Evolutionary conservation across 192 early-diverging fungal genomes (phyloP), one percentile per base, ranked within the genome.

Genomic region (Phlyctochytrium planicorne): DNA sequence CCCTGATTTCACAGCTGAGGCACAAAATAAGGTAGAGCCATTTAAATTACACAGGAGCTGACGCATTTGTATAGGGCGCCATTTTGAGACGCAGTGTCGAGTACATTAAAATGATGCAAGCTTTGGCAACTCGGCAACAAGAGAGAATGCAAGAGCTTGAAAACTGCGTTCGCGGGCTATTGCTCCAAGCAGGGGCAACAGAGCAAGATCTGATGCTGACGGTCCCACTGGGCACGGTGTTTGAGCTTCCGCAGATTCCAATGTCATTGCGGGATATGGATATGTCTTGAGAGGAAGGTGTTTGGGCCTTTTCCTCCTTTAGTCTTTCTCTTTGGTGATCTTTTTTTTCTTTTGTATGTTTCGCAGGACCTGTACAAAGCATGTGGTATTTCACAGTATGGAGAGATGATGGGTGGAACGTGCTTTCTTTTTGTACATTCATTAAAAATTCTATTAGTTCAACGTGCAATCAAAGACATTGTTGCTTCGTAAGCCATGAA

Each of bases 71-170:
- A 10, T 29, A 57, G 55, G 96, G 96, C 34, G 81, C 89, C 25
- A 97, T 98, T 34, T 80, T 98, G 36, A 87, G 90, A 53, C 89
- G 93, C 69, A 91, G 91, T 10, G 96, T 98, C 27, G 95, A 98
- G 35, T 94, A 97, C 69, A 94, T 98, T 67, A 83, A 87, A 27
- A 88, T 91, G 62, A 77, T 96, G 65, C 82, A 94, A 68, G 76
- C 83, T 52, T 73, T 85, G 60, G 82, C 91, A 6, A 81, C 82
- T 53, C 78, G 80, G 52, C 89, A 91, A 74, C 76, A 71, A 35
- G 83, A 78, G 33, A 85, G 90, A 14, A 77, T 87, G 66, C 81
- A 80, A 61, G 91, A 94, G 73, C 82, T 96, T 2, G 94, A 94
- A 70, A 70, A 80, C 1, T 80, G 75, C 20, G 69, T 87, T 62